These are phyloP conservation scores for Mortierella sp. DNA, from an alignment of 371 early-diverging fungal genomes.

Conservation along the genomic window DNA sequence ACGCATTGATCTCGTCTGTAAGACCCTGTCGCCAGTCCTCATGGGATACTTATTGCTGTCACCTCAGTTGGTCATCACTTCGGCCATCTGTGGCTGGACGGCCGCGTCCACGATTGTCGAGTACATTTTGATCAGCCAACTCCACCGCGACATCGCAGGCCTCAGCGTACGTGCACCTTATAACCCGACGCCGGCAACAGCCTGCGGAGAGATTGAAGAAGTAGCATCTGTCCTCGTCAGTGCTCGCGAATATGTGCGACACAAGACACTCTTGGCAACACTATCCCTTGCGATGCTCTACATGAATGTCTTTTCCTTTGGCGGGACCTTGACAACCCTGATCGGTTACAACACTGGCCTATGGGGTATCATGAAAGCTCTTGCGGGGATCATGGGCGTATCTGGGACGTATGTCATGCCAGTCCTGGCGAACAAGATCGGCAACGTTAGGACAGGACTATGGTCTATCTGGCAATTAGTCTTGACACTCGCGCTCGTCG, in stretches of 20 bases:
- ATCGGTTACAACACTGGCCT: conserved; percentile 33
- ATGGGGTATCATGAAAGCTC: conserved; percentile 34
- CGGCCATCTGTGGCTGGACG: conserved; percentile 30
- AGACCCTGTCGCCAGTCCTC: conserved; percentile 32
- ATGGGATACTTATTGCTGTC: conserved; percentile 18
- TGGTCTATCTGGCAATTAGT: conserved; percentile 40
- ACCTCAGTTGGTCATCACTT: conserved; percentile 4
- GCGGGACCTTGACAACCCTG: conserved; percentile 35
- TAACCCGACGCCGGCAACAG: conserved; percentile 1
- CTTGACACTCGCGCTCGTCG: conserved; percentile 11
- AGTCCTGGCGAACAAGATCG: conserved; percentile 17
- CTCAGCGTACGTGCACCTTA: conserved; percentile 9
- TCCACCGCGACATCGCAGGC: conserved; percentile 23
- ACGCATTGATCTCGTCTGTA: conserved; percentile 44
- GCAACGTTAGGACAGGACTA: conserved; percentile 32
- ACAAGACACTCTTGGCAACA: conserved; percentile 29
- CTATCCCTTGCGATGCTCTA: conserved; percentile 31
- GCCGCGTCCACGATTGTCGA: conserved; percentile 15
- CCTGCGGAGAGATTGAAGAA: neutral
- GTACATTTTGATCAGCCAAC: conserved; percentile 35
- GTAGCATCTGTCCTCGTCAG: conserved; percentile 2
- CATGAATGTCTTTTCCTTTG: conserved; percentile 44
- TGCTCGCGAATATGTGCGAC: conserved; percentile 17
- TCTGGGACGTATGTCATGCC: conserved; percentile 23
- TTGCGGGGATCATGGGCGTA: conserved; percentile 25